Conservation (phyloP, 2,329 filamentous ascomycete genomes). For the Magnaporthiopsis rhizophila region DNA sequence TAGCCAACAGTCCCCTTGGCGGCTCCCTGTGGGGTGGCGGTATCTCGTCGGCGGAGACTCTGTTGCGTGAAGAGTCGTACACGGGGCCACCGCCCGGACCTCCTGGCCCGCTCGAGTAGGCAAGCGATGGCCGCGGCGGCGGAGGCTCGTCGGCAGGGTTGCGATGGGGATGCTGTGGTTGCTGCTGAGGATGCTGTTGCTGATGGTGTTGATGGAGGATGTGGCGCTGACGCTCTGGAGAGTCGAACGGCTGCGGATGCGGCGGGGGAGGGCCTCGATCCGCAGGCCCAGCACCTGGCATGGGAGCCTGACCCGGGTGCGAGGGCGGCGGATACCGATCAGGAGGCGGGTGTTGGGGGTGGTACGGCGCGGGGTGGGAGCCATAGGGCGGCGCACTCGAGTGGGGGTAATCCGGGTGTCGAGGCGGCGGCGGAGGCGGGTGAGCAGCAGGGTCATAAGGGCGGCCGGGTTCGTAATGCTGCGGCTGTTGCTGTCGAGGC, state of each 20-base stretch:
- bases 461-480: constrained; percentile 31
- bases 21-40: constrained; percentile 45
- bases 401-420: constrained; percentile 42
- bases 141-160: constrained; percentile 36
- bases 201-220: constrained; percentile 27
- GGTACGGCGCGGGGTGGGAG: constrained; percentile 25
- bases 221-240: constrained; percentile 41
- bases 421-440: constrained; percentile 22
- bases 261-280: constrained; percentile 21
- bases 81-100: constrained; percentile 23
- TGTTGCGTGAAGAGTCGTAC: constrained; percentile 34
- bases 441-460: constrained; percentile 34
- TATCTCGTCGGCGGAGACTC: constrained; percentile 39
- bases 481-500: constrained; percentile 21
- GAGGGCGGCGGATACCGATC: constrained; percentile 31
- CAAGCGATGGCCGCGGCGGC: constrained; percentile 41
- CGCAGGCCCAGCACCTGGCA: neutral
- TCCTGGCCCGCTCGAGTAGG: constrained; percentile 33
- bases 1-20: constrained; percentile 61
- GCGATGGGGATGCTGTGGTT: constrained; percentile 19
- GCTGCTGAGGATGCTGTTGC: constrained; percentile 23
- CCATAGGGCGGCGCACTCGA: constrained; percentile 31
- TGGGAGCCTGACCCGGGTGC: constrained; percentile 25
- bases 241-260: constrained; percentile 35
- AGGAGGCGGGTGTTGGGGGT: constrained; percentile 21